Conservation (phyloP, 805 yeast species). For the Yarrowia bubula region DNA sequence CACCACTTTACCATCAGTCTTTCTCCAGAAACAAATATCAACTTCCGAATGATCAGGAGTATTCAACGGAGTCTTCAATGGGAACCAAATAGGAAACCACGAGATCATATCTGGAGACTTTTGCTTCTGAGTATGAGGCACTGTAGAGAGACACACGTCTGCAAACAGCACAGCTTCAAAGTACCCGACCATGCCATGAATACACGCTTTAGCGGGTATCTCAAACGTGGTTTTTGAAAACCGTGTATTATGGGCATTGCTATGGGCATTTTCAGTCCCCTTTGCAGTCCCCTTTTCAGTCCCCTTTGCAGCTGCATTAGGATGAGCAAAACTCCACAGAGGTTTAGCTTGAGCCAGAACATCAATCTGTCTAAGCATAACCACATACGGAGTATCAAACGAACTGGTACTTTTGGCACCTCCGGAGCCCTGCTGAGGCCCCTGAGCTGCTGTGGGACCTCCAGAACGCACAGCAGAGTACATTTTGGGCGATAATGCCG, state of each 20-base stretch:
- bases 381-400: slow-evolving; percentile 47
- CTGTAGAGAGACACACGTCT: slow-evolving; percentile 53
- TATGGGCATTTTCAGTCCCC: slow-evolving; percentile 25
- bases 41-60: slow-evolving; percentile 56
- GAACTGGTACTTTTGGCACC: slow-evolving; percentile 14
- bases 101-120: slow-evolving; percentile 50
- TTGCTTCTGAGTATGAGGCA: slow-evolving; percentile 40
- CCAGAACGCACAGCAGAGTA: slow-evolving; percentile 36
- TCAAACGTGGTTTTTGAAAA: slow-evolving; percentile 44
- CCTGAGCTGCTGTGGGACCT: slow-evolving; percentile 13
- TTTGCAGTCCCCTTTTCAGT: slow-evolving; percentile 7
- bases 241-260: slow-evolving; percentile 33
- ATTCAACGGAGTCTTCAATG: slow-evolving; percentile 53
- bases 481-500: slow-evolving; percentile 59
- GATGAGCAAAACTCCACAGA: slow-evolving; percentile 65
- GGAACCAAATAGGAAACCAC: slow-evolving; percentile 71
- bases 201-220: slow-evolving; percentile 49
- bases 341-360: slow-evolving; percentile 47
- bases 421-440: slow-evolving; percentile 19
- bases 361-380: slow-evolving; percentile 44
- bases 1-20: slow-evolving; percentile 43
- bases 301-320: slow-evolving; percentile 34
- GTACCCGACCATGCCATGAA: slow-evolving; percentile 75
- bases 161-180: slow-evolving; percentile 70
- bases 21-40: slow-evolving; percentile 53